These are phyloP conservation scores for Punica granatum DNA, from an alignment of 345 rosid species.

Conservation along the genomic window DNA sequence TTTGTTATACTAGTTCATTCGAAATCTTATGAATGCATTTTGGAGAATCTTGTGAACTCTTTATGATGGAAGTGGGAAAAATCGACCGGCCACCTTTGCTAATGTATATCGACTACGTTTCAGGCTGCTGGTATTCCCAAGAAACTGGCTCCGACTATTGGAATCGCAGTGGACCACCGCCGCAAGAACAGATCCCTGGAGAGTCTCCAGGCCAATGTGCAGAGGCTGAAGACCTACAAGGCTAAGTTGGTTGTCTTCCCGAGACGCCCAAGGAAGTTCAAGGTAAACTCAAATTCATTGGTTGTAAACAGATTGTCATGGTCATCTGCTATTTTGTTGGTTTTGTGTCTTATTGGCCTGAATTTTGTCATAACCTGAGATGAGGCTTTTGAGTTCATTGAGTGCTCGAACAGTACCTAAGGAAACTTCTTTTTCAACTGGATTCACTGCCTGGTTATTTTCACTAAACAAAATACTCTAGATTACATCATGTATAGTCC, in stretches of 20 bases:
- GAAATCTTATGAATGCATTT: neutral
- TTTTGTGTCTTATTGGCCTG: neutral
- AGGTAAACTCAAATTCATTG: conserved; percentile 29
- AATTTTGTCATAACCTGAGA: neutral
- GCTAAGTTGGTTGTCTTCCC: conserved; percentile 84
- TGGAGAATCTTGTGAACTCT: neutral
- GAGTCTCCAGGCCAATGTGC: conserved; percentile 62
- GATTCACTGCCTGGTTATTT: neutral
- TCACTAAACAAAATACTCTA: neutral
- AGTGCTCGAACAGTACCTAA: neutral
- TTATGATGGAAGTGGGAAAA: neutral
- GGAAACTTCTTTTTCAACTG: neutral
- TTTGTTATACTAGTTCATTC: neutral
- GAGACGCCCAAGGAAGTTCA: conserved; percentile 55
- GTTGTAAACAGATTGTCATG: neutral
- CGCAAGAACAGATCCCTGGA: conserved; percentile 66
- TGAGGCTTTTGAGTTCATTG: neutral
- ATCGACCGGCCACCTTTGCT: neutral
- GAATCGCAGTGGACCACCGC: conserved; percentile 68
- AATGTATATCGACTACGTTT: neutral
- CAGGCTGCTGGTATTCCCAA: conserved; percentile 58
- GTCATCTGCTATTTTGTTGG: neutral
- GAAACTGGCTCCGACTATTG: conserved; percentile 69
- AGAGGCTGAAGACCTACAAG: conserved; percentile 86
- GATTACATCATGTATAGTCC: neutral